Evolutionary conservation across 208 protist genomes (phyloP).

Genomic region (Leishmania lainsoni): DNA sequence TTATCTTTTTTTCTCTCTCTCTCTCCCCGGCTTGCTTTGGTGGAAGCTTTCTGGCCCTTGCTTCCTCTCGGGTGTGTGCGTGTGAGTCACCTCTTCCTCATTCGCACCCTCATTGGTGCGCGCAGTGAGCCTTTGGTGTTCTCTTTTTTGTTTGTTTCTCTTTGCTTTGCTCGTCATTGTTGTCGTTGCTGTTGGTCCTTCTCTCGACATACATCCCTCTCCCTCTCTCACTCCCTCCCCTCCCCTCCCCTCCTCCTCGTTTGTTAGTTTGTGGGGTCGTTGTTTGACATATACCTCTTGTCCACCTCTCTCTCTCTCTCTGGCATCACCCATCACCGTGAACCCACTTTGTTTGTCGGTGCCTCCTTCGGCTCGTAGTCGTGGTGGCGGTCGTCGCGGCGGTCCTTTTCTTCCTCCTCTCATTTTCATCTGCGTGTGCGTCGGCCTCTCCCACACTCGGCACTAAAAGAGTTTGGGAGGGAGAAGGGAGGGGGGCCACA

Average conservation of each 20-base stretch:
- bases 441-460: too few relatives aligned
- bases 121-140: not conserved
- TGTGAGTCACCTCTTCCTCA: not conserved
- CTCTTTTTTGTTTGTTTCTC: not conserved
- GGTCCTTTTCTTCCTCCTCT: not conserved
- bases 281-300: not conserved
- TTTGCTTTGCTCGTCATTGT: not conserved
- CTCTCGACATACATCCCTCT: not conserved
- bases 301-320: not conserved
- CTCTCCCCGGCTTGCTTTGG: not conserved
- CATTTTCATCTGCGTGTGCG: not conserved
- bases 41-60: not conserved
- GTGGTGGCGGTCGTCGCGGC: too few relatives aligned
- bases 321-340: too few relatives aligned
- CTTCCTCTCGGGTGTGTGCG: not conserved
- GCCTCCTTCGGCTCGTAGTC: too few relatives aligned
- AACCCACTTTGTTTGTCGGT: too few relatives aligned
- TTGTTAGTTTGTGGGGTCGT: slow-evolving; percentile 2
- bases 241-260: not conserved
- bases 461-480: not conserved
- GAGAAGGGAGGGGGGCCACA: not conserved
- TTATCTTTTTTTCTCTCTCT: not conserved
- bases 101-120: not conserved
- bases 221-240: not conserved
- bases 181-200: not conserved